Evolutionary conservation across 345 rosid species (phyloP).

Genomic region (Citrus inodora): DNA sequence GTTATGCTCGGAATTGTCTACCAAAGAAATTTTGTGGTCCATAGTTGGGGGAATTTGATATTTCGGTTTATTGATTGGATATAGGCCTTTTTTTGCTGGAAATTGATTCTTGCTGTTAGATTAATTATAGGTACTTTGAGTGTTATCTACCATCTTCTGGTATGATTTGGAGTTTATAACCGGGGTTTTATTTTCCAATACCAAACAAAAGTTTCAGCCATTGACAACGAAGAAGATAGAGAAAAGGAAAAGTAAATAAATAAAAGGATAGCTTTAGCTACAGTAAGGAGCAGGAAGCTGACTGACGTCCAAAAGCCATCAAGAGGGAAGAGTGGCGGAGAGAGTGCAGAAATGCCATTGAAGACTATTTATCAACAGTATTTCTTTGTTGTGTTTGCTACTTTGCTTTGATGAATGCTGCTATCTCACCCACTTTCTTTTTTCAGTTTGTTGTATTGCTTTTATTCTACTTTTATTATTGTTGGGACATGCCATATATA

Average conservation of each 20-base stretch:
- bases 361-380: constrained; percentile 29
- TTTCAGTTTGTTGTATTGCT: constrained; percentile 4
- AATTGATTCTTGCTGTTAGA: constrained; percentile 18
- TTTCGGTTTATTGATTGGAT: constrained; percentile 26
- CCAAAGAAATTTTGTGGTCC: constrained; percentile 41
- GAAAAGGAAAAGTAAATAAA: constrained; percentile 23
- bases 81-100: not conserved
- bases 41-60: constrained; percentile 16
- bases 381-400: constrained; percentile 31
- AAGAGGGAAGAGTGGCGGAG: constrained; percentile 18
- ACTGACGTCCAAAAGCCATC: constrained; percentile 27
- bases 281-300: constrained; percentile 27
- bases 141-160: constrained; percentile 23
- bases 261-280: constrained; percentile 29
- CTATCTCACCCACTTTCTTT: not conserved
- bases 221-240: constrained; percentile 25
- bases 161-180: constrained; percentile 26
- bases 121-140: constrained; percentile 20
- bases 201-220: constrained; percentile 16
- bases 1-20: constrained; percentile 31
- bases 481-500: constrained; percentile 10
- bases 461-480: constrained; percentile 8
- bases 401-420: constrained; percentile 27
- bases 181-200: constrained; percentile 26
- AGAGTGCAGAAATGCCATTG: constrained; percentile 20